Evolutionary conservation across 2,329 filamentous ascomycete species (phyloP), one percentile per base, ranked within the genome.

Genomic region (Fusarium zealandicum): DNA sequence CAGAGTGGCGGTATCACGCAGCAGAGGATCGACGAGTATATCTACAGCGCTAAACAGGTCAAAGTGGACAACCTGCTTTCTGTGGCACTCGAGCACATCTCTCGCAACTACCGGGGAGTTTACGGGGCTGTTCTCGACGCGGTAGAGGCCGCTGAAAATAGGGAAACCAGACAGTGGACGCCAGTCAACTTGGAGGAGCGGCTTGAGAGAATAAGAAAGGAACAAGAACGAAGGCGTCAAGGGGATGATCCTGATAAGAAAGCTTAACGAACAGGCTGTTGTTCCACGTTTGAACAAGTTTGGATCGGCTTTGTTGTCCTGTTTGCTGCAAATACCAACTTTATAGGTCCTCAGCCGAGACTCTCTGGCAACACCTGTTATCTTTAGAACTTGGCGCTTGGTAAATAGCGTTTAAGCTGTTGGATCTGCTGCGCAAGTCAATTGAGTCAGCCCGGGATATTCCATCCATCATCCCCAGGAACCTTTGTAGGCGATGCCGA

Each of bases 1-100:
- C 62, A 67, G 31, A 33, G 30, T 8, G 59, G 54, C 14, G 62
- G 62, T 32, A 58, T 67, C 51, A 67, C 57, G 20, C 67, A 65
- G 35, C 61, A 65, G 43, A 43, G 44, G 14, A 47, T 66, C 30
- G 62, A 66, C 43, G 50, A 39, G 41, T 56, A 62, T 46, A 64
- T 66, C 14, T 43, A 40, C 20, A 51, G 43, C 9, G 59, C 64
- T 9, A 65, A 38, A 32, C 49, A 54, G 43, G 43, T 54, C 25
- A 58, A 56, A 28, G 62, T 64, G 51, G 64, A 60, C n/a, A 57
- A 67, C 17, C 31, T 65, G 25, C 59, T 66, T 16, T 55, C 57
- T 14, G 37, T 54, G 20, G 52, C 59, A 22, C 51, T 67, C 28
- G 61, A 67, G 16, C 65, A 64, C 35, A 54, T 64, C 22, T 67